Evolutionary conservation across 257 asterid genomes (phyloP).

Genomic region (Solanum ahanhuiri): DNA sequence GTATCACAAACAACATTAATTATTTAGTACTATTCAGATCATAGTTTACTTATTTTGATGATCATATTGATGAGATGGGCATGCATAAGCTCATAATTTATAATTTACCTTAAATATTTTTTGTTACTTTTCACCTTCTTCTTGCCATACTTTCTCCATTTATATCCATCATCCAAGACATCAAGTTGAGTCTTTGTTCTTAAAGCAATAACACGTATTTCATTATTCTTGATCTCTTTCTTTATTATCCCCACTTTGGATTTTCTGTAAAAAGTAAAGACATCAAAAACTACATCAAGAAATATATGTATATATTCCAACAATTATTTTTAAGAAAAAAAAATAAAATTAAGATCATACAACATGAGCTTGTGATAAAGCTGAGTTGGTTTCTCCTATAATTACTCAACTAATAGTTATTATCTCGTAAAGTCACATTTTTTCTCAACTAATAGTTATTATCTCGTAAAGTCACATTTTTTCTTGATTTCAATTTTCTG

Average conservation of each 20-base stretch:
- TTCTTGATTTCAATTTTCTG: neutral
- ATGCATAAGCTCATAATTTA: neutral
- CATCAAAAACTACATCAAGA: neutral
- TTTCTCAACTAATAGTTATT: too few species aligned
- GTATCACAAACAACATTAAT: neutral
- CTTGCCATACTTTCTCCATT: conserved; percentile 74
- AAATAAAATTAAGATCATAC: neutral
- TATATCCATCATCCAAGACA: conserved; percentile 53
- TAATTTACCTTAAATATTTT: conserved; percentile 38
- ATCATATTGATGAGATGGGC: neutral
- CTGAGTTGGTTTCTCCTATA: neutral
- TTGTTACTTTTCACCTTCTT: conserved; percentile 54
- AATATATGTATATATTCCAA: neutral
- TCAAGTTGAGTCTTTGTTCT: conserved; percentile 39
- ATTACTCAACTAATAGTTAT: neutral
- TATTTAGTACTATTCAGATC: neutral
- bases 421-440: neutral
- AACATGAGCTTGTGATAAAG: neutral
- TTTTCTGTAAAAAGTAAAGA: neutral
- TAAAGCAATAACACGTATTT: conserved; percentile 12
- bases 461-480: too few species aligned
- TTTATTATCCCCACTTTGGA: neutral
- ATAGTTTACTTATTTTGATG: too few species aligned
- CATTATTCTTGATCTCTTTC: neutral
- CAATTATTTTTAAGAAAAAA: neutral